phyloP scores from a whole-genome alignment of 2,329 filamentous ascomycete species.

The Claviceps sp. region DNA sequence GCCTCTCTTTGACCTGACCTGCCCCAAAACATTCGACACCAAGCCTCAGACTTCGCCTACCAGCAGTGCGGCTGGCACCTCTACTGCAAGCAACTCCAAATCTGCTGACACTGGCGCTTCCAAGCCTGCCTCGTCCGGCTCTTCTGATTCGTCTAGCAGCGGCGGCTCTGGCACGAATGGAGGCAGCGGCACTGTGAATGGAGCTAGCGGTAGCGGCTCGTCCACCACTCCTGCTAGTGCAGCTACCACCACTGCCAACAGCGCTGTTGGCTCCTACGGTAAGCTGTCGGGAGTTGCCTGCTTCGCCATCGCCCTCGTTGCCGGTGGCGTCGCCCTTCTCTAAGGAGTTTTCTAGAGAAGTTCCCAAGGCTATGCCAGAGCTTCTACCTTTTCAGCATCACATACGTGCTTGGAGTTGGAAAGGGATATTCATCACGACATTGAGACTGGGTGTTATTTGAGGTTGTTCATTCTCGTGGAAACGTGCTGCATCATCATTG shows the following conservation, averaged over 20 bases:
- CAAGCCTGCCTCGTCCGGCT: slow-evolving; percentile 2
- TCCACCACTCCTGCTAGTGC: background rate
- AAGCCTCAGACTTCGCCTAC: slow-evolving; percentile 10
- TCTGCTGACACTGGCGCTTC: slow-evolving; percentile 3
- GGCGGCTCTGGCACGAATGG: background rate
- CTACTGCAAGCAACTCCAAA: slow-evolving; percentile 3
- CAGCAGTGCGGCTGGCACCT: slow-evolving; percentile 3
- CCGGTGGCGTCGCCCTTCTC: slow-evolving; percentile 6
- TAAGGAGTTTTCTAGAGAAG: background rate
- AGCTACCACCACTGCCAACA: background rate
- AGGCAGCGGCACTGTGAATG: background rate
- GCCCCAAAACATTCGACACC: slow-evolving; percentile 30
- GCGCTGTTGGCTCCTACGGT: slow-evolving; percentile 1
- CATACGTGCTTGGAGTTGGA: background rate
- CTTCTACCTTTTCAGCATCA: slow-evolving; percentile 1
- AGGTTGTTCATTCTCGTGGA: background rate
- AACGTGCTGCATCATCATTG: background rate
- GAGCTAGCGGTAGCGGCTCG: background rate
- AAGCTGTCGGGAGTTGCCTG: slow-evolving; percentile 9
- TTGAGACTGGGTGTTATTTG: background rate
- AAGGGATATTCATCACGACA: background rate
- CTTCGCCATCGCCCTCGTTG: slow-evolving; percentile 8
- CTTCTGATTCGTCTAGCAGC: slow-evolving; percentile 3
- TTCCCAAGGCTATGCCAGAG: background rate
- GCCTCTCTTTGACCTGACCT: slow-evolving; percentile 39